These are phyloP conservation scores for Bruguiera hainesii DNA, from an alignment of 441 rosid species.

Conservation along the genomic window DNA sequence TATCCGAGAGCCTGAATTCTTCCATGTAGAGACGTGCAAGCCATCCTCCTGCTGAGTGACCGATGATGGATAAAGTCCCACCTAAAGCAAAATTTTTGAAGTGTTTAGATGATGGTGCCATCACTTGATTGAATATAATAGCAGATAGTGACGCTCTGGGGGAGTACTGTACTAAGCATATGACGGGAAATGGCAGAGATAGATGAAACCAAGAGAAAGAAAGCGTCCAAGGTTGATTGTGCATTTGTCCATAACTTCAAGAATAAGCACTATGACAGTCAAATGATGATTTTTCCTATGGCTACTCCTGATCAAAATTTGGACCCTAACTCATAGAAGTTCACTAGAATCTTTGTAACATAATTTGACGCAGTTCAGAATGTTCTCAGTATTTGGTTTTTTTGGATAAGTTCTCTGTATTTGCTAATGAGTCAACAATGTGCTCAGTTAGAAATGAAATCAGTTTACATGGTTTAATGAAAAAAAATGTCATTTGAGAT, in stretches of 20 bases:
- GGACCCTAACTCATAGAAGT: too few species aligned
- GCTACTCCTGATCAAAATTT: too few species aligned
- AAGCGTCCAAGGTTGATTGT: background rate
- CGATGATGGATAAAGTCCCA: constrained; percentile 63
- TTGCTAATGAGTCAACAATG: too few species aligned
- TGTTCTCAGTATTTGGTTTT: too few species aligned
- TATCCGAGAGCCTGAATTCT: constrained; percentile 58
- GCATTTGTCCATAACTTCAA: constrained; percentile 1
- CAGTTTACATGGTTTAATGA: too few species aligned
- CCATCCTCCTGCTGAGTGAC: constrained; percentile 98
- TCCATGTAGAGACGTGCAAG: constrained; percentile 90
- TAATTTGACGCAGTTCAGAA: too few species aligned
- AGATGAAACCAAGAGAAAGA: background rate
- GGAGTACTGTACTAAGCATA: background rate
- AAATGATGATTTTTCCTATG: background rate
- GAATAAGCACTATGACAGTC: constrained; percentile 1
- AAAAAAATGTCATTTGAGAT: too few species aligned
- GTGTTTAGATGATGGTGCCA: constrained; percentile 2
- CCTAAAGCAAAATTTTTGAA: constrained; percentile 34
- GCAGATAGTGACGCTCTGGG: background rate
- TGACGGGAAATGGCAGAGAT: constrained; percentile 1
- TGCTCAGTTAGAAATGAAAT: too few species aligned
- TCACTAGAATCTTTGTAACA: too few species aligned
- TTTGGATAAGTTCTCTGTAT: too few species aligned
- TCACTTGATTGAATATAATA: background rate